Evolutionary conservation across 352 stramenopile genomes (phyloP).

Genomic region (Phytophthora macrochlamydospora): DNA sequence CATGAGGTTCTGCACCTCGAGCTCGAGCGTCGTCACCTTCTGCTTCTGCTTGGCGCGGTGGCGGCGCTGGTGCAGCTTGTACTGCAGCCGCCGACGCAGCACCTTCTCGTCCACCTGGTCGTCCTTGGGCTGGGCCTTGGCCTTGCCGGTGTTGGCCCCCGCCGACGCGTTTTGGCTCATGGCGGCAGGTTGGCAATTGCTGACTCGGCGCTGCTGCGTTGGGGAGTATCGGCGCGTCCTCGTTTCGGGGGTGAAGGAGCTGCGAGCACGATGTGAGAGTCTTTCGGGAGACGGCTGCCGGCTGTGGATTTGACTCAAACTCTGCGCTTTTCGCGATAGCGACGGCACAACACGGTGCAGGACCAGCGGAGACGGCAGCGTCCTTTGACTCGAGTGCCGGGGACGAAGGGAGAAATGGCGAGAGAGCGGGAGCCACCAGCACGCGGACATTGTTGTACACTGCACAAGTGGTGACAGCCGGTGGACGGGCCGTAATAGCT

Average conservation of each 20-base stretch:
- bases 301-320: neutral
- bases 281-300: neutral
- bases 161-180: constrained; percentile 29
- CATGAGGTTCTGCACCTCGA: constrained; percentile 43
- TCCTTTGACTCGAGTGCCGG: too few species aligned
- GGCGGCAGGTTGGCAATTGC: neutral
- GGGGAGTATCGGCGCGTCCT: neutral
- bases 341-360: constrained; percentile 1
- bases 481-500: neutral
- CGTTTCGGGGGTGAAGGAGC: neutral
- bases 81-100: constrained; percentile 46
- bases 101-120: constrained; percentile 44
- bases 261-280: neutral
- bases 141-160: constrained; percentile 9
- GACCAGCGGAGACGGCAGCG: neutral
- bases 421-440: neutral
- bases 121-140: constrained; percentile 4
- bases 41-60: constrained; percentile 67
- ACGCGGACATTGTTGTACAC: neutral
- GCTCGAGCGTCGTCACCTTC: constrained; percentile 42
- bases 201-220: constrained; percentile 2
- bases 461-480: constrained; percentile 1
- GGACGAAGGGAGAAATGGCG: neutral
- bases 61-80: constrained; percentile 66
- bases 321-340: neutral